These are phyloP conservation scores for Avena sativa DNA, from an alignment of 176 grass and related monocot species.

Conservation along the genomic window DNA sequence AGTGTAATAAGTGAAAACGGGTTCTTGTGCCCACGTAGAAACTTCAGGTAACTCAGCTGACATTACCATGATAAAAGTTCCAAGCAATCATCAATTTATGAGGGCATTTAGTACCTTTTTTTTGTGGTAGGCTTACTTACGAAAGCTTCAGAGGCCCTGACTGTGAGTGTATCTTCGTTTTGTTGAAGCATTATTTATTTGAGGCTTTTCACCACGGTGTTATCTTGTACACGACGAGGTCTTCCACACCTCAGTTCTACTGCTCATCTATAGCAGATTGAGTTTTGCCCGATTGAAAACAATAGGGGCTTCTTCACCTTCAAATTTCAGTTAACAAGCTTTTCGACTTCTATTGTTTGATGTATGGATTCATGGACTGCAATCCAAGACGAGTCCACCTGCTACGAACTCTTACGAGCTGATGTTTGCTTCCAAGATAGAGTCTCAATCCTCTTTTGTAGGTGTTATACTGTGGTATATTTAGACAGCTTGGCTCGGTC, in stretches of 20 bases:
- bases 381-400: neutral
- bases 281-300: neutral
- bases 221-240: constrained; percentile 27
- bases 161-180: constrained; percentile 19
- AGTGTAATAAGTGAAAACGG: constrained; percentile 72
- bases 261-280: constrained; percentile 6
- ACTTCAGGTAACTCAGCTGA: constrained; percentile 23
- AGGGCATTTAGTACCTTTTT: constrained; percentile 6
- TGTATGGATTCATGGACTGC: constrained; percentile 27
- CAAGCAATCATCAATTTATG: neutral
- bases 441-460: too few species aligned
- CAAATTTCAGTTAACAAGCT: constrained; percentile 23
- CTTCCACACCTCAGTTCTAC: neutral
- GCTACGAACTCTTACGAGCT: neutral
- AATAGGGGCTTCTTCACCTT: neutral
- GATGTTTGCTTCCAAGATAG: neutral
- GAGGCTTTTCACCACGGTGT: constrained; percentile 30
- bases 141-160: constrained; percentile 26
- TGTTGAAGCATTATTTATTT: neutral
- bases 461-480: too few species aligned
- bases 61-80: constrained; percentile 12
- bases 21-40: constrained; percentile 22
- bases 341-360: neutral
- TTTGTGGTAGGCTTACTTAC: constrained; percentile 34
- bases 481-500: too few species aligned